A percentile compares a stretch with the other conserved stretches of the same genome.
phyloP scores from a whole-genome alignment of 495 filamentous ascomycete genomes.

The Penicillium mononematosum region DNA sequence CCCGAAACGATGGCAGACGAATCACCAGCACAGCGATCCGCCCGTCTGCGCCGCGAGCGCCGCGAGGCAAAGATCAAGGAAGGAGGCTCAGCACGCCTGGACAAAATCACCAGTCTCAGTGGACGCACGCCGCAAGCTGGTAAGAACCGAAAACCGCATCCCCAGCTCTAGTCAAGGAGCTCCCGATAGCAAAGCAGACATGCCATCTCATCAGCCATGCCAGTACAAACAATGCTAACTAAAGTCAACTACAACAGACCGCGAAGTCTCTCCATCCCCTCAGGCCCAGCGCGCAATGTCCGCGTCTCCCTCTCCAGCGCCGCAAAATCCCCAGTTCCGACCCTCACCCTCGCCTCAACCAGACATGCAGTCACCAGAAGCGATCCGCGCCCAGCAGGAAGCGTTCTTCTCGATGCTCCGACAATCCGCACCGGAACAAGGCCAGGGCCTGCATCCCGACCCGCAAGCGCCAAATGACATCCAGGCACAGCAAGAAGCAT shows the following conservation, averaged over 20 bases:
- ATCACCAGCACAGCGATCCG: constrained; percentile 64
- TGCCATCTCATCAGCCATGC: not conserved
- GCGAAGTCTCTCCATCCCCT: constrained; percentile 35
- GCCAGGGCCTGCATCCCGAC: constrained; percentile 33
- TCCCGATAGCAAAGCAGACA: not conserved
- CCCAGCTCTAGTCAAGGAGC: not conserved
- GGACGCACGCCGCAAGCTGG: constrained; percentile 57
- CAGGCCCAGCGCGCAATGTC: constrained; percentile 25
- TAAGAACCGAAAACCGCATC: constrained; percentile 18
- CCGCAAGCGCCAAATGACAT: constrained; percentile 21
- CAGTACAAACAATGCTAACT: constrained; percentile 17
- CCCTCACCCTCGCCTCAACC: constrained; percentile 21
- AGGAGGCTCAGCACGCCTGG: constrained; percentile 73
- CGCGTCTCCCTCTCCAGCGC: constrained; percentile 35
- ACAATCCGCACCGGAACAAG: constrained; percentile 32
- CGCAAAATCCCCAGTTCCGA: constrained; percentile 26
- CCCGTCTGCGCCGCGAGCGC: constrained; percentile 82
- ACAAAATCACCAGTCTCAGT: constrained; percentile 78
- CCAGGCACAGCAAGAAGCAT: constrained; percentile 39
- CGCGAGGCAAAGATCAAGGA: constrained; percentile 87
- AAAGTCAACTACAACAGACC: constrained; percentile 22
- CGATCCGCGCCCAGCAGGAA: constrained; percentile 42
- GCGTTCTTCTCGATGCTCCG: constrained; percentile 48
- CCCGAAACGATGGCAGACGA: constrained; percentile 42
- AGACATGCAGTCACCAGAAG: constrained; percentile 19